Conservation (phyloP, 768 basidiomycete species). For the Pleurotus cornucopiae region DNA sequence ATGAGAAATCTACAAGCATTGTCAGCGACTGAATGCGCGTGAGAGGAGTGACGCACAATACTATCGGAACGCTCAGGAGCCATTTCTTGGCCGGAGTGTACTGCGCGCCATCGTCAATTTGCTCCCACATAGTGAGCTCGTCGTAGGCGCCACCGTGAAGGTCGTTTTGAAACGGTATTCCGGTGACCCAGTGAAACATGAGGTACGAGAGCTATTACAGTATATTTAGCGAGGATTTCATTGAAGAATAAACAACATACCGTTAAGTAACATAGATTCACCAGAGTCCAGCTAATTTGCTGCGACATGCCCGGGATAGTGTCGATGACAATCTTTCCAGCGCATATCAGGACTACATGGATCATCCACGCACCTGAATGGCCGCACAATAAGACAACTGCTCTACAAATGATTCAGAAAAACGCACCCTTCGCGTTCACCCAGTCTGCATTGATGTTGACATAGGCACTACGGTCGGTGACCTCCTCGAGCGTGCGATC, state of each 20-base stretch:
- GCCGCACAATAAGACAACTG: background rate
- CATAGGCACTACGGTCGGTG: conserved; percentile 75
- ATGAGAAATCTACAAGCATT: conserved; percentile 72
- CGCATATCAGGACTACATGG: conserved; percentile 87
- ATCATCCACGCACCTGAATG: conserved; percentile 92
- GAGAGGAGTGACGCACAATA: conserved; percentile 58
- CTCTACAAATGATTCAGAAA: background rate
- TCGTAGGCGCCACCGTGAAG: conserved; percentile 93
- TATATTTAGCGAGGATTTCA: background rate
- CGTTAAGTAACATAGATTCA: conserved; percentile 85
- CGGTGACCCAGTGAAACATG: conserved; percentile 98
- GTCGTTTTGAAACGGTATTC: conserved; percentile 89
- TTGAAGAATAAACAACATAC: conserved; percentile 43
- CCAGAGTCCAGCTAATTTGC: conserved; percentile 92
- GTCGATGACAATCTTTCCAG: conserved; percentile 91
- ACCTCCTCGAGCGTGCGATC: conserved; percentile 68
- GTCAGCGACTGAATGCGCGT: conserved; percentile 4
- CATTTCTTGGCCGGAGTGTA: conserved; percentile 99
- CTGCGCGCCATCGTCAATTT: conserved; percentile 97
- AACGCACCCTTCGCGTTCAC: conserved; percentile 84
- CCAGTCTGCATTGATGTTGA: conserved; percentile 89
- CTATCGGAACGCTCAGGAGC: conserved; percentile 85
- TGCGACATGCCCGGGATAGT: conserved; percentile 92
- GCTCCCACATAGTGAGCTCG: conserved; percentile 97
- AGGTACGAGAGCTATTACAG: conserved; percentile 79